Evolutionary conservation across 495 filamentous ascomycete genomes (phyloP).

Genomic region (Penicillium crystallinum): DNA sequence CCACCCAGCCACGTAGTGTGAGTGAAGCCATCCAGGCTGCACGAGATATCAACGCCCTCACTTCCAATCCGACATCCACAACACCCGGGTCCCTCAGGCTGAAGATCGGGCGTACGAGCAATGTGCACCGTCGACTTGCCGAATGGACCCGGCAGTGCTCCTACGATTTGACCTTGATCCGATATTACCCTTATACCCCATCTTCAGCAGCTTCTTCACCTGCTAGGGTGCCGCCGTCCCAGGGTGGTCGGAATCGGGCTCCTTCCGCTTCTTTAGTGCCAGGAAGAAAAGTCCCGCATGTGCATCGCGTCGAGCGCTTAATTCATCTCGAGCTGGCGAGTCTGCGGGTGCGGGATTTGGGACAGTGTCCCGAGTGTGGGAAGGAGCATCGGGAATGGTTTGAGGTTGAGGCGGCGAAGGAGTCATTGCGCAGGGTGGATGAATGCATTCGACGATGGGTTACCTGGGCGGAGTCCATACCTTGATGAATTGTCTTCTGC

Average conservation of each 20-base stretch:
- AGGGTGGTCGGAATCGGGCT: slow-evolving; percentile 4
- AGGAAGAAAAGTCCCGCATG: slow-evolving; percentile 73
- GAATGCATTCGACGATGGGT: slow-evolving; percentile 84
- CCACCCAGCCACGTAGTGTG: slow-evolving; percentile 47
- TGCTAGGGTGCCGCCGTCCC: slow-evolving; percentile 7
- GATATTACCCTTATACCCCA: slow-evolving; percentile 83
- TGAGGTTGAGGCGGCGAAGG: slow-evolving; percentile 70
- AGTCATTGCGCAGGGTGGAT: slow-evolving; percentile 71
- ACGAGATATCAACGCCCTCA: slow-evolving; percentile 46
- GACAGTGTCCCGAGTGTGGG: slow-evolving; percentile 72
- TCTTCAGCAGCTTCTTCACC: slow-evolving; percentile 38
- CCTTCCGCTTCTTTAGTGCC: slow-evolving; percentile 20
- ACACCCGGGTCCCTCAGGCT: slow-evolving; percentile 58
- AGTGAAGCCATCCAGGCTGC: slow-evolving; percentile 58
- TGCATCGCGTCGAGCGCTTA: slow-evolving; percentile 81
- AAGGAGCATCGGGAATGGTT: slow-evolving; percentile 96
- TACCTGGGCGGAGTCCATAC: slow-evolving; percentile 58
- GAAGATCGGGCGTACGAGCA: slow-evolving; percentile 88
- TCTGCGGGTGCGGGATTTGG: slow-evolving; percentile 60
- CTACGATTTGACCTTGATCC: slow-evolving; percentile 75
- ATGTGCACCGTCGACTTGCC: slow-evolving; percentile 84
- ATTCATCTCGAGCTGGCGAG: slow-evolving; percentile 85
- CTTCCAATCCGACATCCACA: slow-evolving; percentile 24
- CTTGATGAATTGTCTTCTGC: neutral
- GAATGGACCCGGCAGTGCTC: slow-evolving; percentile 93